Base-by-base conservation (phyloP, 805 yeast genomes). In the Helenozyma baotianmanensis region DNA sequence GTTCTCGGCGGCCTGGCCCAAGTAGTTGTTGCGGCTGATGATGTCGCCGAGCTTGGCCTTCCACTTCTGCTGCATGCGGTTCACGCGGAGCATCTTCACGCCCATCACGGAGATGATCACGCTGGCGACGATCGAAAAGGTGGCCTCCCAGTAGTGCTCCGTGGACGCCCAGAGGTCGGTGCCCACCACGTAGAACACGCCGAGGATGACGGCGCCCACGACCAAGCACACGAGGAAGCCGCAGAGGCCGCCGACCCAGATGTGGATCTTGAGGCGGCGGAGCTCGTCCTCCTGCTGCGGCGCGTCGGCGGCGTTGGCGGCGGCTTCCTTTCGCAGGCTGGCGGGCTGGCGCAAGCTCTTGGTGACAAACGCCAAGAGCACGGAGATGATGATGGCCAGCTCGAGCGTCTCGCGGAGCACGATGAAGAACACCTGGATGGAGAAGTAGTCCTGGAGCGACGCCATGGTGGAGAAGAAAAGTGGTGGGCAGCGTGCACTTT, bases 141-240 rank as follows among this genome's bases (percentile, higher is more conserved):
- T 47, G 2, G 70, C 72, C 43, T 68, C 74, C 74, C 74, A 69
- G 39, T 66, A 67, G 40, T 67, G 73, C 39, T 69, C 74, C 4
- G 73, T 55, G 7, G 58, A 41, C 1, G 72, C 41, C 74, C 74
- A 69, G 13, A 68, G 44, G 43, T 69, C 74, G 23, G 45, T 61
- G 2, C 70, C 72, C 6, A 68, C 38, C n/a, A 52, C 42, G 38
- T 67, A 67, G 36, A 68, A 68, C 10, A 65, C 53, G 9, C 54
- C 38, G 23, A 69, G 52, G 21, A 68, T 64, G 4, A 57, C 46
- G 7, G 63, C 51, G 0, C 74, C 74, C 21, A 69, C 52, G 4
- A 67, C 21, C 10, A 68, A 45, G 39, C 74, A 69, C 25, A 53
- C 50, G 1, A 55, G 41, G 23, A 68, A 45, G 2, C 74, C 74